Evolutionary conservation across 2,329 filamentous ascomycete species (phyloP), one percentile per base, ranked within the genome.

Genomic region (Bipolaris zeicola): DNA sequence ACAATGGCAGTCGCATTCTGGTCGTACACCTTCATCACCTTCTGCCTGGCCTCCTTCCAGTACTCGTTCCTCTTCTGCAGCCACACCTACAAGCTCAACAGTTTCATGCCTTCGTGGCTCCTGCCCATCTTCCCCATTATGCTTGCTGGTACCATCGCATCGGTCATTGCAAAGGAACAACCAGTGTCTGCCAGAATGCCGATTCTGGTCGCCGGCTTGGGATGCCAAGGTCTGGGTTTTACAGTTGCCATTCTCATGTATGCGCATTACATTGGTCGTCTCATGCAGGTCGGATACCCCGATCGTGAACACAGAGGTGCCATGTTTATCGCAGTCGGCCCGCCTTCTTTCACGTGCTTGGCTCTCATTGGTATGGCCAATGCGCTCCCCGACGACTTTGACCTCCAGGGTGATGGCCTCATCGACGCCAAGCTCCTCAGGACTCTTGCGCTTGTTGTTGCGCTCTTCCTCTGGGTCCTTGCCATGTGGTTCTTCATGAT

Each of bases 281-380:
- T 91, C n/a, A 89, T 91, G 85, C 82, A 86, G 62, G 80, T 81
- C 1, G 85, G 88, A 1, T 81, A 90, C 14, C 88, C 88, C 0
- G 75, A 79, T 61, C 80, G 84, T 6, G 86, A 89, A 66, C 86
- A 88, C 58, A 80, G 89, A 48, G 86, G 89, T 0, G 88, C 85
- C 0, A 83, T 92, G 70, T 91, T 90, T 78, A 90, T 92, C 78
- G 88, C 87, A 57, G 89, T 91, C n/a, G 89, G 89, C 0, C 88
- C 89, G 1, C 88, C 88, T 0, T 83, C 87, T 1, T 91, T 90
- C 77, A 91, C 89, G 0, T 86, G 85, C 1, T 78, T 91, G 13
- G 88, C 89, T 0, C 79, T 91, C 38, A 84, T 91, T 36, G 88
- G 88, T 45, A 88, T 91, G 82, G 82, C 87, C 0, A 80, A 83